Percentiles rank a stretch among this genome's conserved stretches.
These are phyloP conservation scores for Ophiostoma sp. DNA, from an alignment of 2,329 filamentous ascomycete genomes.

Conservation along the genomic window DNA sequence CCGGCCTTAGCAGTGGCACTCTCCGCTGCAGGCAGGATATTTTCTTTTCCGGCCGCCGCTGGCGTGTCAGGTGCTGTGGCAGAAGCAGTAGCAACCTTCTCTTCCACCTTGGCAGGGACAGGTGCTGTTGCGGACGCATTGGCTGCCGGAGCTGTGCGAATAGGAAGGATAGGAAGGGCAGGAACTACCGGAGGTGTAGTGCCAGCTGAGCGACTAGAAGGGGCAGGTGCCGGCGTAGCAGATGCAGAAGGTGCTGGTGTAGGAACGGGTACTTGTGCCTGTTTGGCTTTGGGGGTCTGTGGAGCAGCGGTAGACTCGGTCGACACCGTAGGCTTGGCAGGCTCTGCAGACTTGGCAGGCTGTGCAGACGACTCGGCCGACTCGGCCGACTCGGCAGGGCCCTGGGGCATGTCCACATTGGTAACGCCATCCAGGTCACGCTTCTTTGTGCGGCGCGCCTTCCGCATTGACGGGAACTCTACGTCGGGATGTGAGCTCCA, in stretches of 20 bases:
- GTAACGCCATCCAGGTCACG: constrained; percentile 35
- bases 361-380: too few relatives aligned
- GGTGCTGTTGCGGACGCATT: constrained; percentile 16
- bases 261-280: neutral
- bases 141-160: constrained; percentile 4
- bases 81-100: neutral
- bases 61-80: neutral
- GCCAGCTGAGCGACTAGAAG: neutral
- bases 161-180: constrained; percentile 44
- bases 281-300: neutral
- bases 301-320: neutral
- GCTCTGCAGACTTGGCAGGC: neutral
- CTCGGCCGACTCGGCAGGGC: neutral
- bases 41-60: neutral
- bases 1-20: neutral
- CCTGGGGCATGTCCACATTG: constrained; percentile 37
- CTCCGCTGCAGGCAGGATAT: neutral
- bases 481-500: constrained; percentile 43
- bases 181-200: constrained; percentile 41
- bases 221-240: neutral
- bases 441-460: constrained; percentile 42
- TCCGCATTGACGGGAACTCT: constrained; percentile 44
- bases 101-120: constrained; percentile 19
- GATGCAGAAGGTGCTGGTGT: neutral
- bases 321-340: neutral